Conservation (phyloP, 345 rosid genomes). For the Camelina neglecta region DNA sequence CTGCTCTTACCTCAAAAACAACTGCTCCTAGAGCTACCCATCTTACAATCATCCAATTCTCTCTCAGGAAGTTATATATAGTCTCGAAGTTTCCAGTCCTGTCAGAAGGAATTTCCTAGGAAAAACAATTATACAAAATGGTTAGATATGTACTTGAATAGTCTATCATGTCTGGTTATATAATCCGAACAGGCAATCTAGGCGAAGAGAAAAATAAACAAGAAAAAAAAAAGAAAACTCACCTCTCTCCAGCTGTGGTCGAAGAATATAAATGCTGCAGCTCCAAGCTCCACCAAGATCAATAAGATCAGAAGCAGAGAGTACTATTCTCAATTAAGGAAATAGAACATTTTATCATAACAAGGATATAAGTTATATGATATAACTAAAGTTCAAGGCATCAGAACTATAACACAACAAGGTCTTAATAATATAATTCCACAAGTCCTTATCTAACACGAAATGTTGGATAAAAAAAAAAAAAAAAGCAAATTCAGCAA, state of each 20-base stretch:
- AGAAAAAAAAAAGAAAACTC: conserved; percentile 38
- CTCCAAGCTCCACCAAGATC: conserved; percentile 90
- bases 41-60: conserved; percentile 75
- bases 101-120: conserved; percentile 82
- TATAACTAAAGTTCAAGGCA: not conserved
- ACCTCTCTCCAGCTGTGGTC: conserved; percentile 91
- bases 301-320: conserved; percentile 71
- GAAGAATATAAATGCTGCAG: conserved; percentile 89
- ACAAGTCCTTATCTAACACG: not conserved
- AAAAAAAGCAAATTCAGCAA: conserved; percentile 12
- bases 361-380: not conserved
- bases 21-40: conserved; percentile 96
- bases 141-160: conserved; percentile 16
- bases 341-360: conserved; percentile 35
- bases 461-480: not conserved
- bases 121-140: conserved; percentile 25
- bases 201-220: not conserved
- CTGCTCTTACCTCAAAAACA: conserved; percentile 73
- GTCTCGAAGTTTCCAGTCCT: conserved; percentile 78
- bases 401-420: not conserved
- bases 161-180: conserved; percentile 8
- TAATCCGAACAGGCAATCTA: not conserved
- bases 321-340: conserved; percentile 80
- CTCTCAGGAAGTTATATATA: conserved; percentile 76
- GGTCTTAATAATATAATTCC: not conserved